These are phyloP conservation scores for Lachancea lanzarotensis DNA, from an alignment of 805 yeast species.

Conservation along the genomic window DNA sequence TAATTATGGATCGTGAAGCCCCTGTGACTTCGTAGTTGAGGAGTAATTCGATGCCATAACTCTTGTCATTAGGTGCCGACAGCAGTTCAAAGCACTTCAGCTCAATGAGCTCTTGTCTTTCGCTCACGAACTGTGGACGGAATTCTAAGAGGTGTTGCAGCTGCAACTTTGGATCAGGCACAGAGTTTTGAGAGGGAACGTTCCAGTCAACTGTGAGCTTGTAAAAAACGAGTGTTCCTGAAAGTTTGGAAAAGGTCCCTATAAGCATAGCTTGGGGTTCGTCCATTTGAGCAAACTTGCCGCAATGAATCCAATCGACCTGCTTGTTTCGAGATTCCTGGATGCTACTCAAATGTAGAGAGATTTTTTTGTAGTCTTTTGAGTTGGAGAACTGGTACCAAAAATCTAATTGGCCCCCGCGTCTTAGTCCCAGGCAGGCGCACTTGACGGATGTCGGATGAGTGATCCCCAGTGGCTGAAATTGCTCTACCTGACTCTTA, in stretches of 20 bases:
- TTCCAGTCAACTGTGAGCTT: conserved; percentile 31
- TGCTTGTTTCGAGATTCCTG: conserved; percentile 23
- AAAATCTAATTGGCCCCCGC: conserved; percentile 32
- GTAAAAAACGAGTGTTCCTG: conserved; percentile 25
- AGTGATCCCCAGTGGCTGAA: conserved; percentile 31
- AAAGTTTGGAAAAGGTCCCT: conserved; percentile 24
- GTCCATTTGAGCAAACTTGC: conserved; percentile 29
- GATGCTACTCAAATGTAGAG: conserved; percentile 22
- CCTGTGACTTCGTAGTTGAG: conserved; percentile 21
- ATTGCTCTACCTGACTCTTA: conserved; percentile 30
- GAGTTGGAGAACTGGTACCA: conserved; percentile 36
- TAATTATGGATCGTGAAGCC: conserved; percentile 20
- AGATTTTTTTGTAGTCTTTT: conserved; percentile 32
- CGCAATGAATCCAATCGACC: conserved; percentile 29
- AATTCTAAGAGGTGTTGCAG: conserved; percentile 23
- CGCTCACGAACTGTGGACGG: conserved; percentile 19
- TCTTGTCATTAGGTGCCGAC: conserved; percentile 27
- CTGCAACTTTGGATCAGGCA: conserved; percentile 29
- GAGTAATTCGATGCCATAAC: conserved; percentile 25
- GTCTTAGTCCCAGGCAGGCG: conserved; percentile 31
- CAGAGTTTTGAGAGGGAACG: conserved; percentile 17
- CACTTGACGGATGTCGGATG: conserved; percentile 35
- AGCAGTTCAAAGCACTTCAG: conserved; percentile 22
- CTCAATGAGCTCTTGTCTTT: conserved; percentile 19
- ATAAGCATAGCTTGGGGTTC: conserved; percentile 30